Conservation (phyloP, 2,329 filamentous ascomycete genomes). For the Torrubiellomyces zombiae region DNA sequence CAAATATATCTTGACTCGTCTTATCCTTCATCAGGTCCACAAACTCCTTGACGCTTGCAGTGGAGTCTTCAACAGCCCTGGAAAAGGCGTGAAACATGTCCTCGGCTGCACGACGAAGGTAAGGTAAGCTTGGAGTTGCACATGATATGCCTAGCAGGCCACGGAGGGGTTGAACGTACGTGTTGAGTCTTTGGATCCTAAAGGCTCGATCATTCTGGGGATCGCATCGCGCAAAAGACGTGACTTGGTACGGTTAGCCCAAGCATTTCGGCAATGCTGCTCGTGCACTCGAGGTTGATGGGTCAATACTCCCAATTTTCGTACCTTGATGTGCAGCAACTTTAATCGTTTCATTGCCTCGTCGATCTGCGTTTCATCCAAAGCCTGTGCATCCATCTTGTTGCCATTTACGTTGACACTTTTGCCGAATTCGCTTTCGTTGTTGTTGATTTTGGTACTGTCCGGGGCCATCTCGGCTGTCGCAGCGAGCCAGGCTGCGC, state of each 20-base stretch:
- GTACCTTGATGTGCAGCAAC: constrained; percentile 37
- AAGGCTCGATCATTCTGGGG: constrained; percentile 25
- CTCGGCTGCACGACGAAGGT: constrained; percentile 27
- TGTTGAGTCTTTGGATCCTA: constrained; percentile 33
- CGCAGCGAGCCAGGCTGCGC: too few species aligned
- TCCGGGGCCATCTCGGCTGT: too few species aligned
- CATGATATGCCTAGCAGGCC: too few species aligned
- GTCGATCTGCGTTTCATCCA: constrained; percentile 33
- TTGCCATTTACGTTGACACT: constrained; percentile 8
- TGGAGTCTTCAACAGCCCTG: constrained; percentile 28
- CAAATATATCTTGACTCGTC: constrained; percentile 30
- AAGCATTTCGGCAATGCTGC: too few species aligned
- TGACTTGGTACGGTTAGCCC: constrained; percentile 13
- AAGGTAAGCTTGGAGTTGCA: too few species aligned
- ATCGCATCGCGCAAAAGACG: constrained; percentile 20
- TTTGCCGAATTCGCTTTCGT: constrained; percentile 6
- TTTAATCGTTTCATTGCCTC: constrained; percentile 33
- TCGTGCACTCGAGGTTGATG: too few species aligned
- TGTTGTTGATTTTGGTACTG: constrained; percentile 1
- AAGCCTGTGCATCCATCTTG: constrained; percentile 16
- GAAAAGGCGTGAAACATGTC: constrained; percentile 29
- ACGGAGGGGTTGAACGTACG: too few species aligned
- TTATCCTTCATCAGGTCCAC: constrained; percentile 28
- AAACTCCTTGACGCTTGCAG: constrained; percentile 35
- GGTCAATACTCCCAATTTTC: too few species aligned